A percentile compares a stretch with the other conserved stretches of the same genome.
Conservation (phyloP, 2,329 filamentous ascomycete species). For the Amauroascus verrucosus region DNA sequence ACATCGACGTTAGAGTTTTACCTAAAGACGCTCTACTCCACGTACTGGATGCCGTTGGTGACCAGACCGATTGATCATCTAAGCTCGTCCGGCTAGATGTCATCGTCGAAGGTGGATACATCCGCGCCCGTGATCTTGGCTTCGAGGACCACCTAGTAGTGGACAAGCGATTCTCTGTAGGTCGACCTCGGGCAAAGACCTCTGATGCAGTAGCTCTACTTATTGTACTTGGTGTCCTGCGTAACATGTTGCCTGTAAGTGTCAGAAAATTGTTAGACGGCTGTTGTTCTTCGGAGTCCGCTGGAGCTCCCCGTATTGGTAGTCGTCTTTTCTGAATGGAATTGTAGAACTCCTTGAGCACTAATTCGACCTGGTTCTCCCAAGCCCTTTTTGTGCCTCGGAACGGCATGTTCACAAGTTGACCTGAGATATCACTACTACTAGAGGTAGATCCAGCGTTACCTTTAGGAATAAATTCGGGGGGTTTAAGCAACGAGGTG, state of each 20-base stretch:
- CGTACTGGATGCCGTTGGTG: constrained; percentile 78
- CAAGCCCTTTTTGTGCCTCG: constrained; percentile 66
- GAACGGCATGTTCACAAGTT: constrained; percentile 67
- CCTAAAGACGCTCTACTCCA: constrained; percentile 93
- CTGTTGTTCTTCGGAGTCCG: constrained; percentile 30
- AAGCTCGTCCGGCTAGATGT: constrained; percentile 89
- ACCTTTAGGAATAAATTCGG: constrained; percentile 21
- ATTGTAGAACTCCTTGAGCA: constrained; percentile 81
- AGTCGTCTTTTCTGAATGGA: constrained; percentile 82
- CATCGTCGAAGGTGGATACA: constrained; percentile 68
- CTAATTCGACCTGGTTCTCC: constrained; percentile 81
- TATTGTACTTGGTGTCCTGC: constrained; percentile 77
- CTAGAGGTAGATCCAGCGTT: constrained; percentile 24
- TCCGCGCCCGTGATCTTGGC: constrained; percentile 66
- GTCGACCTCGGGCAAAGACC: constrained; percentile 56
- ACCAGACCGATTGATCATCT: constrained; percentile 86
- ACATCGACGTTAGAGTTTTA: constrained; percentile 82
- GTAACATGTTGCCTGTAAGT: constrained; percentile 56
- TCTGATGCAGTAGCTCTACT: constrained; percentile 83
- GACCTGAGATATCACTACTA: constrained; percentile 47
- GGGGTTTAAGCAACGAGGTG: constrained; percentile 13
- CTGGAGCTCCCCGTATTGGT: constrained; percentile 59
- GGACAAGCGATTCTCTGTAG: constrained; percentile 52
- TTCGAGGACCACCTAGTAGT: constrained; percentile 73
- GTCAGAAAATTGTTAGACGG: constrained; percentile 57